Conservation (phyloP, 805 yeast species). For the Kodamaea fukazawae region DNA sequence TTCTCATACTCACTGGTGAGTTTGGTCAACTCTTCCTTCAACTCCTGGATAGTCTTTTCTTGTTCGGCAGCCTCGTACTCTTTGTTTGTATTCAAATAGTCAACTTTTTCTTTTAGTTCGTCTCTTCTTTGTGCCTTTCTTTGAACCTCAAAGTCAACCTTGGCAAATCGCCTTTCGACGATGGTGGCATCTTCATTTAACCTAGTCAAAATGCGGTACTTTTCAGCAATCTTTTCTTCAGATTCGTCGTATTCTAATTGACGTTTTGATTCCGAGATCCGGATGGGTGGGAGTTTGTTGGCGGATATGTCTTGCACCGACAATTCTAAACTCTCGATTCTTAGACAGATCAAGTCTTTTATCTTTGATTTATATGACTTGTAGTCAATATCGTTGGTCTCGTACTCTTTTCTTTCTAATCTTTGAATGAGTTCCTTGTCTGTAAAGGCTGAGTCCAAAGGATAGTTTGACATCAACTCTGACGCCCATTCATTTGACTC, state of each 20-base stretch:
- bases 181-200: constrained; percentile 35
- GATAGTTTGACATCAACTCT: constrained; percentile 18
- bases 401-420: constrained; percentile 9
- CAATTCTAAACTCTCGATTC: constrained; percentile 21
- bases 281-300: constrained; percentile 19
- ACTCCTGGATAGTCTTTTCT: constrained; percentile 17
- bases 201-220: constrained; percentile 30
- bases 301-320: constrained; percentile 14
- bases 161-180: constrained; percentile 31
- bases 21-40: constrained; percentile 25
- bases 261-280: constrained; percentile 27
- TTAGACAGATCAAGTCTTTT: constrained; percentile 24
- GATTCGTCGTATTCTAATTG: constrained; percentile 33
- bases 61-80: constrained; percentile 17
- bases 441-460: constrained; percentile 19
- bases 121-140: constrained; percentile 17
- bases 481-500: constrained; percentile 11
- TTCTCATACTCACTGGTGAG: constrained; percentile 25
- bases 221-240: constrained; percentile 32
- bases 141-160: constrained; percentile 29
- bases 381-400: constrained; percentile 18
- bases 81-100: constrained; percentile 4
- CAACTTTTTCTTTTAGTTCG: constrained; percentile 13
- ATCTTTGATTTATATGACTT: constrained; percentile 27
- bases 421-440: constrained; percentile 26